Evolutionary conservation across 148 eudicot genomes (phyloP), one percentile per base, ranked within the genome.

Genomic region (Talinum fruticosum): DNA sequence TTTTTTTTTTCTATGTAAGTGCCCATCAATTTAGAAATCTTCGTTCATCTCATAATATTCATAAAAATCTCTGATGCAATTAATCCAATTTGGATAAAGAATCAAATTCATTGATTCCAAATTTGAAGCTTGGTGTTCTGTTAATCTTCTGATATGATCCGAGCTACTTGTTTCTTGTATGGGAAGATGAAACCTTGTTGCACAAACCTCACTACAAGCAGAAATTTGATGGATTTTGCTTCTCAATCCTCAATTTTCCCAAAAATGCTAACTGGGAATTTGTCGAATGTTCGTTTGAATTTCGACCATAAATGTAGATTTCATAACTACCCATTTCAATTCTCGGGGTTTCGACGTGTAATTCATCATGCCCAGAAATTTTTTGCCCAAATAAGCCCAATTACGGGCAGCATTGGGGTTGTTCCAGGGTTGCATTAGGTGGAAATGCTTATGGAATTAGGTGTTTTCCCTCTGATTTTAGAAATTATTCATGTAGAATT

Each of bases 161-260:
- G 51, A 67, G 35, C 18, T 82, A 51, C 66, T 67, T 30, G 49
- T 72, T 41, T 53, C 23, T 45, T 77, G 75, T 32, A 73, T 41
- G 75, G 78, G 16, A 85, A 80, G 83, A 86, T 86, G 90, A 87
- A 82, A 81, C 85, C 92, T 75, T 88, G 80, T 85, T 85, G 84
- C 79, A 88, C 89, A 80, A 79, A 80, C 38, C 69, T 88, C 28
- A 53, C 84, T 28, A 73, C 64, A 7, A 76, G 82, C 76, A 85
- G 80, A 77, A 86, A 76, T 66, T 54, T 82, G 3, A 41, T 85
- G 28, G 80, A 16, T 85, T 80, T 69, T 45, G 76, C 45, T 74
- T 30, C 66, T 5, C 51, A 72, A 41, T 61, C 83, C 33, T 79
- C 66, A 23, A 74, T 35, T 82, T 69, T 10, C 71, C 75, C 76